Evolutionary conservation across 2,329 filamentous ascomycete genomes (phyloP), one percentile per base, ranked within the genome.

Genomic region (Alternaria triticimaculans): DNA sequence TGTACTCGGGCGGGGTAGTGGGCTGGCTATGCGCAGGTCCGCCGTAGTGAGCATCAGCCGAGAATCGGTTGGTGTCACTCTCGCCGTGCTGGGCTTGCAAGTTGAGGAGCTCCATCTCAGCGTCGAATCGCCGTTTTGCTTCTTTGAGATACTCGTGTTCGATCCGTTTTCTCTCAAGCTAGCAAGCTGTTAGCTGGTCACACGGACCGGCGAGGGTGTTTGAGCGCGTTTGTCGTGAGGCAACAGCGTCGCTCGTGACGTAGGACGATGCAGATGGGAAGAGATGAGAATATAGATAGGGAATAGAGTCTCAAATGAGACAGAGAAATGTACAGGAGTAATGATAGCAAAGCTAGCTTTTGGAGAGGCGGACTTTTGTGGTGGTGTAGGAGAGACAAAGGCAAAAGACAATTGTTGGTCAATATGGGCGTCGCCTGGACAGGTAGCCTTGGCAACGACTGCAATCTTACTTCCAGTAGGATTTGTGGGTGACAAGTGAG

Each of bases 141-240:
- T 97, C 93, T 70, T 93, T 89, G 73, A 98, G 90, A 76, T 90
- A 90, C 80, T 98, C 95, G 83, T 96, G 96, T 80, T 97, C 94
- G 76, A 92, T 85, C 76, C 94, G 93, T 82, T 97, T 97, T 82
- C 96, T 96, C 80, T 97, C 94, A 77, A 97, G 88, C 94, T 97
- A 71, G 67, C 53, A 66, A 68, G 50, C 58, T 63, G 73, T 79
- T 71, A 79, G 77, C 70, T 50, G 58, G 64, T 70, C 65, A 68
- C 64, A 51, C 62, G 62, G 63, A 64, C 62, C 58, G 64, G 63
- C 33, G 58, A 63, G 62, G 59, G 58, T 44, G 58, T 62, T 63
- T 59, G 58, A 63, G 62, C 59, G 58, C 46, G 58, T 62, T 63
- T 59, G 55, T 50, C 28, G 25, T 23, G 58, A 65, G 53, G 64